phyloP scores from a whole-genome alignment of 75 land plant genomes.

The Chamaecyparis obtusa region DNA sequence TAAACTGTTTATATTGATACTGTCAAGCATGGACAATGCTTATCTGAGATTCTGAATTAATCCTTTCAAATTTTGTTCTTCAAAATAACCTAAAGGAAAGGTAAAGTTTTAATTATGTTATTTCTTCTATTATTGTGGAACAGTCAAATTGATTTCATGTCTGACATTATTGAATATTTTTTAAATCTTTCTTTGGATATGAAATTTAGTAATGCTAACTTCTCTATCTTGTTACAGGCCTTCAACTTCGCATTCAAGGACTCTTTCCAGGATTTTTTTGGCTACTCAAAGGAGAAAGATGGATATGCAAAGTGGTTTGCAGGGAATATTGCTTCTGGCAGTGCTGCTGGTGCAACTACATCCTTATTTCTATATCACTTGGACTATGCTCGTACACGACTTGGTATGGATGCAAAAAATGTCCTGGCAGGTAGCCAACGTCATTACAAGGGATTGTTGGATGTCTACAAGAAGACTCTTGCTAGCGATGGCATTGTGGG shows the following conservation, averaged over 20 bases:
- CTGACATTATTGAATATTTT: background rate
- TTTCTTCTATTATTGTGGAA: background rate
- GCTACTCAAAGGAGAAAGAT: slow-evolving; percentile 72
- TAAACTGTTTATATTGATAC: background rate
- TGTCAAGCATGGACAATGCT: background rate
- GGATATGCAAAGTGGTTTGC: slow-evolving; percentile 73
- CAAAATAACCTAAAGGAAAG: background rate
- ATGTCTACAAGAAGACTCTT: slow-evolving; percentile 79
- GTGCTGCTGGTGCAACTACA: slow-evolving; percentile 84
- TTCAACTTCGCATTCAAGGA: slow-evolving; percentile 93
- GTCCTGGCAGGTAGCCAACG: slow-evolving; percentile 31
- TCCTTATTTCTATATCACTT: slow-evolving; percentile 72
- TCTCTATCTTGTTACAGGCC: slow-evolving; percentile 52
- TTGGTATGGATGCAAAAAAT: slow-evolving; percentile 62
- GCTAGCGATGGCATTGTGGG: slow-evolving; percentile 73
- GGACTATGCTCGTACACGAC: slow-evolving; percentile 82
- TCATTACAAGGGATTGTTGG: slow-evolving; percentile 64
- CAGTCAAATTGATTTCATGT: background rate
- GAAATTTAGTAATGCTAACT: background rate
- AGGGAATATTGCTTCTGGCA: slow-evolving; percentile 88
- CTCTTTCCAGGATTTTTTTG: slow-evolving; percentile 65
- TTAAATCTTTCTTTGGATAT: background rate
- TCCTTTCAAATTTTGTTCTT: background rate
- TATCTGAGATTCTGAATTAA: background rate
- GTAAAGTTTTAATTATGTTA: background rate